phyloP scores from a whole-genome alignment of 2,329 filamentous ascomycete genomes.

The Metarhizium brunneum region DNA sequence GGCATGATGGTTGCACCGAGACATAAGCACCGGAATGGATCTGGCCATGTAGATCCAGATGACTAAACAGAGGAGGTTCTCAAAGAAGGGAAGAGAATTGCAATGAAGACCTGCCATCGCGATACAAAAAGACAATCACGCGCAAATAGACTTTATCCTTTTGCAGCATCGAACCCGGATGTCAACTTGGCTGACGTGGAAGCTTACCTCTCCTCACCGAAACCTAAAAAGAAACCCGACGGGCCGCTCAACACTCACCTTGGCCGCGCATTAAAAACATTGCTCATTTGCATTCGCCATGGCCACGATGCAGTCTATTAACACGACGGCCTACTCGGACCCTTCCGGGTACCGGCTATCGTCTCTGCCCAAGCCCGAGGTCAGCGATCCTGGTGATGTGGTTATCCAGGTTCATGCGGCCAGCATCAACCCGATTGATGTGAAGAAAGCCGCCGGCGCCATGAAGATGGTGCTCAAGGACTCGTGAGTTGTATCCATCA shows the following conservation, averaged over 20 bases:
- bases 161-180: background rate
- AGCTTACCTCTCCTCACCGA: background rate
- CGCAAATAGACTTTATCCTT: too few relatives aligned
- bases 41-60: background rate
- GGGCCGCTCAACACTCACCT: background rate
- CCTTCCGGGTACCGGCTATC: constrained; percentile 13
- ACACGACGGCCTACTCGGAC: constrained; percentile 10
- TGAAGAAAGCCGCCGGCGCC: constrained; percentile 28
- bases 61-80: background rate
- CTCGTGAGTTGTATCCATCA: constrained; percentile 13
- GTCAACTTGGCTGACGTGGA: background rate
- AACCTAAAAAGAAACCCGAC: background rate
- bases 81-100: background rate
- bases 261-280: too few relatives aligned
- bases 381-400: constrained; percentile 14
- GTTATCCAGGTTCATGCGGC: constrained; percentile 33
- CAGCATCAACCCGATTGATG: constrained; percentile 35
- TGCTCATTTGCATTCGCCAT: background rate
- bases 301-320: constrained; percentile 12
- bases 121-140: too few relatives aligned
- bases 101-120: background rate
- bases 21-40: background rate
- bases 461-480: constrained; percentile 23
- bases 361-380: constrained; percentile 11
- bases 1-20: background rate